Conservation (phyloP, 768 basidiomycete species). For the Podaxis rugospora region DNA sequence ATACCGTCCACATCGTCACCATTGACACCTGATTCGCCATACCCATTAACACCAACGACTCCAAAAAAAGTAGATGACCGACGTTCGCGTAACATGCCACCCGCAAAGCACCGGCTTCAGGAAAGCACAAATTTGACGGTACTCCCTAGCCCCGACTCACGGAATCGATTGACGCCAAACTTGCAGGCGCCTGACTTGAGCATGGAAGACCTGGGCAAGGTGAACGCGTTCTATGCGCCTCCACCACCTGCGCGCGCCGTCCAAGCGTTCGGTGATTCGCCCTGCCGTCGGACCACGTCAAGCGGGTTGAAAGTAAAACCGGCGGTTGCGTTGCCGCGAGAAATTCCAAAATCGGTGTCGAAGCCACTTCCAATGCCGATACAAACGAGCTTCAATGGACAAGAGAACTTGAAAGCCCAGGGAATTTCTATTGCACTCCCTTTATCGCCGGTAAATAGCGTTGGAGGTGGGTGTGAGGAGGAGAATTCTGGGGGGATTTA, state of each 20-base stretch:
- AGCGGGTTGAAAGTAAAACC: not conserved
- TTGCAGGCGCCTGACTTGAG: slow-evolving; percentile 1
- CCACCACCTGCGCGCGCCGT: not conserved
- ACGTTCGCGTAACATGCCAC: not conserved
- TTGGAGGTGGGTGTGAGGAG: not conserved
- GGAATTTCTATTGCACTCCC: slow-evolving; percentile 1
- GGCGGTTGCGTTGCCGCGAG: not conserved
- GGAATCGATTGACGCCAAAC: slow-evolving; percentile 9
- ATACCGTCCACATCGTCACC: not conserved
- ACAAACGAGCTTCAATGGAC: not conserved
- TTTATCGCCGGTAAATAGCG: slow-evolving; percentile 3
- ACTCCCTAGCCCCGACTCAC: not conserved
- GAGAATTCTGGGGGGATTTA: slow-evolving; percentile 2
- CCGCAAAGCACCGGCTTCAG: not conserved
- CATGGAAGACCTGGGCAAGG: slow-evolving; percentile 6
- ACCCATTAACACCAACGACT: too few relatives aligned
- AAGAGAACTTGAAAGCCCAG: not conserved
- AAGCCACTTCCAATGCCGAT: not conserved
- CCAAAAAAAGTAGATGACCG: not conserved
- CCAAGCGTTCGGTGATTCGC: not conserved
- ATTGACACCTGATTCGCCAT: not conserved
- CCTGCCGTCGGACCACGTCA: not conserved
- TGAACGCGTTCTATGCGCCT: slow-evolving; percentile 9
- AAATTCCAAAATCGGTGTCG: not conserved
- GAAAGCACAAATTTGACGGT: not conserved